Percentiles rank a stretch among this genome's conserved stretches.
These are phyloP conservation scores for Podila minutissima DNA, from an alignment of 192 early-diverging fungal species.

Conservation along the genomic window DNA sequence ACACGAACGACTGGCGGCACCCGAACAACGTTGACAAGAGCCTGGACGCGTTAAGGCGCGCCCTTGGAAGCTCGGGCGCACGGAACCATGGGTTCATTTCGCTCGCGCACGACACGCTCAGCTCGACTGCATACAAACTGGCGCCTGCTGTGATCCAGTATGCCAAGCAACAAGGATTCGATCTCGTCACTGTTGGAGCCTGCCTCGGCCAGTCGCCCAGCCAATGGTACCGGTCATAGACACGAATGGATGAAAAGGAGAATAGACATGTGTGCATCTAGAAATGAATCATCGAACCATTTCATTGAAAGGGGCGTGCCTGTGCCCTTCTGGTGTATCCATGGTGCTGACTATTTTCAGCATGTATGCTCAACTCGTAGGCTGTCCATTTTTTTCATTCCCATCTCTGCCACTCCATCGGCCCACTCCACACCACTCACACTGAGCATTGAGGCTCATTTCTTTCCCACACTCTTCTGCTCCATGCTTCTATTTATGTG, in stretches of 20 bases:
- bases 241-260: not conserved
- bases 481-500: too few species aligned
- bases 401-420: too few species aligned
- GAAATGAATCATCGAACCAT: too few species aligned
- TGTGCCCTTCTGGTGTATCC: too few species aligned
- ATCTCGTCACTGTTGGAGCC: slow-evolving; percentile 33
- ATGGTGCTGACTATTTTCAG: too few species aligned
- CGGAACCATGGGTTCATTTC: slow-evolving; percentile 12
- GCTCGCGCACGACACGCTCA: slow-evolving; percentile 14
- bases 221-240: slow-evolving; percentile 21
- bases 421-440: too few species aligned
- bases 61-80: not conserved
- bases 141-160: slow-evolving; percentile 14
- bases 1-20: slow-evolving; percentile 40
- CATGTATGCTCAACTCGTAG: too few species aligned
- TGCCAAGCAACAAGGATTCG: slow-evolving; percentile 13
- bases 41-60: not conserved
- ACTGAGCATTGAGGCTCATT: too few species aligned
- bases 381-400: too few species aligned
- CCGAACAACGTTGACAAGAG: not conserved
- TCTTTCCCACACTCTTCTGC: too few species aligned
- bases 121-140: slow-evolving; percentile 3
- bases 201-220: slow-evolving; percentile 11
- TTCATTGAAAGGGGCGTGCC: too few species aligned
- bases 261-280: not conserved